These are phyloP conservation scores for Rhizopus sp. DNA, from an alignment of 371 early-diverging fungal genomes.

Conservation along the genomic window DNA sequence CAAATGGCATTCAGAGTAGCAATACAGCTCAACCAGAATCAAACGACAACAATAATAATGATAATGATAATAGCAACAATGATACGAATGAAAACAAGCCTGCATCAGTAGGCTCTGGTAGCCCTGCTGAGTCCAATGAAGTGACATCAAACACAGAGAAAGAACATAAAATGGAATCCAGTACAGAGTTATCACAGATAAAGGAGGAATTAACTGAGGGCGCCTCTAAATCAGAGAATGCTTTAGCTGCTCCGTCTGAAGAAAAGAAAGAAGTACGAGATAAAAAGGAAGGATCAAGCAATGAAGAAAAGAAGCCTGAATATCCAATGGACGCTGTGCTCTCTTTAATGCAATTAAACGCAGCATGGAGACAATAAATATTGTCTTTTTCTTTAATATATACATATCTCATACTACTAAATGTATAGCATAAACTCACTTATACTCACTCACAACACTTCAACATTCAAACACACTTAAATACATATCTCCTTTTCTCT, in stretches of 20 bases:
- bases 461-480: too few relatives aligned
- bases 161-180: neutral
- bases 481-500: too few relatives aligned
- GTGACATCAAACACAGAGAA: too few relatives aligned
- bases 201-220: constrained; percentile 2
- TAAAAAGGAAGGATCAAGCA: constrained; percentile 3
- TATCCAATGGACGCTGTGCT: constrained; percentile 54
- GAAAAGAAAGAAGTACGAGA: constrained; percentile 6
- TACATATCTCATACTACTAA: neutral
- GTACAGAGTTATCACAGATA: neutral
- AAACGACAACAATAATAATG: constrained; percentile 11
- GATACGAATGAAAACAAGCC: too few relatives aligned
- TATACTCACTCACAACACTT: too few relatives aligned
- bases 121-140: too few relatives aligned
- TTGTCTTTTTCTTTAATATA: neutral
- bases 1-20: constrained; percentile 22
- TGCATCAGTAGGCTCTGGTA: too few relatives aligned
- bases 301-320: constrained; percentile 36
- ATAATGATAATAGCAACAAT: neutral
- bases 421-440: too few relatives aligned
- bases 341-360: constrained; percentile 53
- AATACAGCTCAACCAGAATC: constrained; percentile 1
- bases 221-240: neutral
- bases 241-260: neutral
- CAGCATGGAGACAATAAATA: constrained; percentile 46